phyloP scores from a whole-genome alignment of 1,284 basidiomycete genomes.

The Microbotryum intermedium region DNA sequence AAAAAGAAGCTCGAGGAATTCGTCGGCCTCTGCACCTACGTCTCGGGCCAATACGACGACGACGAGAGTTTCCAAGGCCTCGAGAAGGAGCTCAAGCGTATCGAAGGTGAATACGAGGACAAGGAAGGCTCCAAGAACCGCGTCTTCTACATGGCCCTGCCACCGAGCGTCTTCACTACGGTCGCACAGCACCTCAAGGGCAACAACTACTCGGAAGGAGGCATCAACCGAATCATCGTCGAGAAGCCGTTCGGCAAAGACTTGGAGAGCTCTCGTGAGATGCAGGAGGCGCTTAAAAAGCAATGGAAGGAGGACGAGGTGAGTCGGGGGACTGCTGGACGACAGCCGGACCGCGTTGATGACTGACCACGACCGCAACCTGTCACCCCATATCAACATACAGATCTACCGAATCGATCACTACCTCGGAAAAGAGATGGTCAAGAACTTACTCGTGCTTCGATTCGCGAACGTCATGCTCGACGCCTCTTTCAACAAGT shows the following conservation, averaged over 20 bases:
- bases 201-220: slow-evolving; percentile 63
- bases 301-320: slow-evolving; percentile 83
- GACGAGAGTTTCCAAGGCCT: slow-evolving; percentile 66
- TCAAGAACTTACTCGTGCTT: slow-evolving; percentile 89
- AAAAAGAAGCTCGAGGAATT: slow-evolving; percentile 65
- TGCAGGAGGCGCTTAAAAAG: slow-evolving; percentile 68
- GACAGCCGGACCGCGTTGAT: background rate
- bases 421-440: slow-evolving; percentile 98
- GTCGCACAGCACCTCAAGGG: slow-evolving; percentile 74
- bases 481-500: slow-evolving; percentile 82
- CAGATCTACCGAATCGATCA: slow-evolving; percentile 92
- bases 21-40: slow-evolving; percentile 67
- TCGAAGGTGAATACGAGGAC: slow-evolving; percentile 58
- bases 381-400: background rate
- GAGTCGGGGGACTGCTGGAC: background rate
- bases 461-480: slow-evolving; percentile 88
- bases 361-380: background rate
- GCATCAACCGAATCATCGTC: slow-evolving; percentile 81
- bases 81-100: slow-evolving; percentile 62
- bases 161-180: slow-evolving; percentile 83
- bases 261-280: slow-evolving; percentile 68
- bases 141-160: slow-evolving; percentile 62
- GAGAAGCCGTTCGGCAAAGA: slow-evolving; percentile 98
- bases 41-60: slow-evolving; percentile 81
- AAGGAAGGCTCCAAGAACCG: slow-evolving; percentile 39